Conservation (phyloP, 2,329 filamentous ascomycete genomes). For the Phialocephala sp. region DNA sequence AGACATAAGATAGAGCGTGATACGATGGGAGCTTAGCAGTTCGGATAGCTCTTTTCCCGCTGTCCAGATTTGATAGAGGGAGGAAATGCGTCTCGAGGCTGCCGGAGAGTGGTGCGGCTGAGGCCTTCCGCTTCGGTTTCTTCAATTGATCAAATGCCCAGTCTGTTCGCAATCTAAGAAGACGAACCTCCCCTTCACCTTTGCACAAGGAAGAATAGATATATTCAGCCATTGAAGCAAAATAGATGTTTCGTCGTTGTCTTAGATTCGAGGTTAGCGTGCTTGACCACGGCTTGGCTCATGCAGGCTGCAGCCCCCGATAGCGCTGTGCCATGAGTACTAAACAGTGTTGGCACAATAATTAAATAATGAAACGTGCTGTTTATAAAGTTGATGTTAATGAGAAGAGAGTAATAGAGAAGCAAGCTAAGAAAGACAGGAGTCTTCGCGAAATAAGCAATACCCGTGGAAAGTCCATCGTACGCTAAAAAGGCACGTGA, state of each 20-base stretch:
- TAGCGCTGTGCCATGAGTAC: too few species aligned
- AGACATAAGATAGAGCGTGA: too few species aligned
- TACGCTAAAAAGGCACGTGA: too few species aligned
- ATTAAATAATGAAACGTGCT: too few species aligned
- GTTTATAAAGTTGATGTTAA: too few species aligned
- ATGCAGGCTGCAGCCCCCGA: neutral
- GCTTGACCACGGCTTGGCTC: neutral
- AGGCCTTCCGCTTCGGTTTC: neutral
- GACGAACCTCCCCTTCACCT: neutral
- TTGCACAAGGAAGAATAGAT: neutral
- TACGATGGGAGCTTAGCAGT: too few species aligned
- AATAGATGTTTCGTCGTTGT: neutral
- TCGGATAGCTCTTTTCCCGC: too few species aligned
- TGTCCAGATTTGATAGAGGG: neutral
- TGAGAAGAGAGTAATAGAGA: too few species aligned
- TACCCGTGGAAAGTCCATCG: too few species aligned
- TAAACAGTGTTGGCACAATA: too few species aligned
- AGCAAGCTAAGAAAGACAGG: too few species aligned
- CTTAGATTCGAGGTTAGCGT: neutral
- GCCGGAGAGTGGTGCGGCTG: neutral
- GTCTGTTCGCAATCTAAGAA: neutral
- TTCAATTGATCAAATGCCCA: neutral
- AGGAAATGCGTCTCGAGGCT: neutral
- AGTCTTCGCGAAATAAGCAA: too few species aligned
- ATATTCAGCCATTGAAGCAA: neutral